These are phyloP conservation scores for Vairimorpha apis DNA, from an alignment of 371 early-diverging fungal species.

Conservation along the genomic window DNA sequence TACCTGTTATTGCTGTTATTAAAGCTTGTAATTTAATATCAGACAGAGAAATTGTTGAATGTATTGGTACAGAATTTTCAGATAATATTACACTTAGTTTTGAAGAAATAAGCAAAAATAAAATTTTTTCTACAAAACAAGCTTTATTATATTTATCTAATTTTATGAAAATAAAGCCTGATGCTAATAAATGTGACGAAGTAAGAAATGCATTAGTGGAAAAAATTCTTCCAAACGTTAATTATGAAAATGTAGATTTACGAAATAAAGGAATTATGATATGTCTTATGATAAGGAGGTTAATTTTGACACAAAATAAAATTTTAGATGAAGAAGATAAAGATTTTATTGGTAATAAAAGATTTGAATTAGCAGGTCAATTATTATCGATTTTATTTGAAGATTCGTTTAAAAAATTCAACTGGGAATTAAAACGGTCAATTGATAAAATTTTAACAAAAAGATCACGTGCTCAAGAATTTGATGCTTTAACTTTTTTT, in stretches of 20 bases:
- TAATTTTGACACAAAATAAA: constrained; percentile 73
- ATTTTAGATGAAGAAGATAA: constrained; percentile 84
- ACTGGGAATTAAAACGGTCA: constrained; percentile 68
- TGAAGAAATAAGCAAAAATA: constrained; percentile 72
- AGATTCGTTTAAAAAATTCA: constrained; percentile 95
- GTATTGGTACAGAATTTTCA: constrained; percentile 74
- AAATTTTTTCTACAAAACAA: constrained; percentile 75
- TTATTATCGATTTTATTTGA: constrained; percentile 91
- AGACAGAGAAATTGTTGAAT: constrained; percentile 85
- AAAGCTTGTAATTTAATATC: constrained; percentile 72
- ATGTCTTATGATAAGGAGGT: constrained; percentile 90
- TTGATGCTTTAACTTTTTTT: constrained; percentile 80
- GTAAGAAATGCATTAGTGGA: constrained; percentile 79
- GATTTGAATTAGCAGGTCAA: constrained; percentile 92
- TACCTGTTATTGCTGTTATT: constrained; percentile 70
- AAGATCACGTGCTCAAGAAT: constrained; percentile 79
- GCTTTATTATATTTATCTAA: constrained; percentile 42
- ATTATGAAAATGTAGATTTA: constrained; percentile 68
- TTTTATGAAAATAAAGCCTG: constrained; percentile 39
- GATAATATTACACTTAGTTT: constrained; percentile 77
- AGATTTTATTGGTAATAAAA: constrained; percentile 99
- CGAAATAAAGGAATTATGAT: constrained; percentile 82
- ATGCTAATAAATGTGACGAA: constrained; percentile 69
- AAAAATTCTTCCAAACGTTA: constrained; percentile 85
- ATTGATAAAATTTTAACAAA: constrained; percentile 85